A percentile compares a stretch with the other conserved stretches of the same genome.
Conservation (phyloP, 1,139 yeast species). For the Taphrina flavorubra region DNA sequence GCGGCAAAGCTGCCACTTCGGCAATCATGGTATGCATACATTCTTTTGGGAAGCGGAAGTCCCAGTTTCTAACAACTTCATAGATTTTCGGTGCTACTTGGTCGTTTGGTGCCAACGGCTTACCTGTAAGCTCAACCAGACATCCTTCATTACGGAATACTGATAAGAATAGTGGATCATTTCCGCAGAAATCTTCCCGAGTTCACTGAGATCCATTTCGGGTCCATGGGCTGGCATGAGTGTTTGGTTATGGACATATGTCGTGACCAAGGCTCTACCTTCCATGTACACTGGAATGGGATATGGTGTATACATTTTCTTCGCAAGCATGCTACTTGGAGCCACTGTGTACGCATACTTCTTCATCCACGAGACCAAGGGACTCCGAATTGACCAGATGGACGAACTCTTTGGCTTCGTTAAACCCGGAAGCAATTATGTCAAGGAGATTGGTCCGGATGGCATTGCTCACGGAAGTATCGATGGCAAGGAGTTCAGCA, state of each 20-base stretch:
- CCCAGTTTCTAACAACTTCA: not conserved
- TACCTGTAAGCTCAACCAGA: not conserved
- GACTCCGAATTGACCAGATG: not conserved
- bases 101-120: constrained; percentile 3
- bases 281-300: constrained; percentile 13
- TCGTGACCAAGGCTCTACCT: constrained; percentile 10
- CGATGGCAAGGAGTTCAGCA: not conserved
- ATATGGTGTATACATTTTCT: constrained; percentile 2
- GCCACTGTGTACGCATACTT: constrained; percentile 2
- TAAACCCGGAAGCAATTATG: not conserved
- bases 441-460: not conserved
- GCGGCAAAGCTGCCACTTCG: not conserved
- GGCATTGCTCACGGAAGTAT: not conserved
- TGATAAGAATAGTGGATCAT: not conserved
- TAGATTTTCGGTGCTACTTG: not conserved
- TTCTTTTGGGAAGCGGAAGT: not conserved
- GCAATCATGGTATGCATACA: not conserved
- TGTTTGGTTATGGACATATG: constrained; percentile 6
- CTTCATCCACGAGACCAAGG: constrained; percentile 8
- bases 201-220: constrained; percentile 1
- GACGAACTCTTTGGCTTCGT: constrained; percentile 5
- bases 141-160: not conserved
- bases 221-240: constrained; percentile 10
- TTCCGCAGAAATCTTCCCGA: constrained; percentile 5
- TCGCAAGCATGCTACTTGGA: not conserved